Percentiles rank a stretch among this genome's conserved stretches.
Evolutionary conservation across 2,329 filamentous ascomycete genomes (phyloP).

Genomic region (Exophiala sp.): DNA sequence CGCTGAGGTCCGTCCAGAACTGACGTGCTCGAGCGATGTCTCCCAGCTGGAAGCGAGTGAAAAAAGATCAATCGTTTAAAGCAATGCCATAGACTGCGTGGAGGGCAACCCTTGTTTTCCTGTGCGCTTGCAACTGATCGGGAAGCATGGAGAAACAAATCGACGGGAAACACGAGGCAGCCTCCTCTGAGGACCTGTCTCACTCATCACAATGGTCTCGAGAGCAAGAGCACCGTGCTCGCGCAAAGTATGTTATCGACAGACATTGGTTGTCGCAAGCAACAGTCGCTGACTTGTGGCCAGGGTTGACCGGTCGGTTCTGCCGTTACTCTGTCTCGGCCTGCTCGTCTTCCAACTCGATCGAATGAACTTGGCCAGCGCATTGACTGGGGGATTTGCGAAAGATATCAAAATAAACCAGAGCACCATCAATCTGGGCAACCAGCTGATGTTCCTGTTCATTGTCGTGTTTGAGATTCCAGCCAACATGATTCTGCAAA

Average conservation of each 20-base stretch:
- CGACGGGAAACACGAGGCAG: neutral
- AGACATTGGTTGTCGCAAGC: neutral
- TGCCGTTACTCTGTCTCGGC: neutral
- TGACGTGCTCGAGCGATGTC: neutral
- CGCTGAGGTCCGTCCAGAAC: neutral
- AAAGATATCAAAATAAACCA: conserved; percentile 47
- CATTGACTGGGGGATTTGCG: conserved; percentile 49
- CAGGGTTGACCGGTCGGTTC: neutral
- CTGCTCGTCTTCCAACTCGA: conserved; percentile 14
- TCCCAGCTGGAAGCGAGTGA: neutral
- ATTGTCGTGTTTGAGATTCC: conserved; percentile 49
- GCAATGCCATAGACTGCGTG: no score
- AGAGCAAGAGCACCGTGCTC: neutral
- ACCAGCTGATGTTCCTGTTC: conserved; percentile 47
- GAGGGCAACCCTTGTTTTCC: no score
- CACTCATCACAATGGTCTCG: neutral
- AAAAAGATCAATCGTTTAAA: neutral
- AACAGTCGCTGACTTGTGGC: neutral
- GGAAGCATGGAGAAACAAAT: neutral
- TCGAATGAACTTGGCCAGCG: conserved; percentile 43
- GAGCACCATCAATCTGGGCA: conserved; percentile 52
- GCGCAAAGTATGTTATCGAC: neutral
- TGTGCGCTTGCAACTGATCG: neutral
- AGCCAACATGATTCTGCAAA: conserved; percentile 49
- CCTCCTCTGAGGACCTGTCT: neutral